Conservation (phyloP, 305 asterid species). For the Solanum hybrid region DNA sequence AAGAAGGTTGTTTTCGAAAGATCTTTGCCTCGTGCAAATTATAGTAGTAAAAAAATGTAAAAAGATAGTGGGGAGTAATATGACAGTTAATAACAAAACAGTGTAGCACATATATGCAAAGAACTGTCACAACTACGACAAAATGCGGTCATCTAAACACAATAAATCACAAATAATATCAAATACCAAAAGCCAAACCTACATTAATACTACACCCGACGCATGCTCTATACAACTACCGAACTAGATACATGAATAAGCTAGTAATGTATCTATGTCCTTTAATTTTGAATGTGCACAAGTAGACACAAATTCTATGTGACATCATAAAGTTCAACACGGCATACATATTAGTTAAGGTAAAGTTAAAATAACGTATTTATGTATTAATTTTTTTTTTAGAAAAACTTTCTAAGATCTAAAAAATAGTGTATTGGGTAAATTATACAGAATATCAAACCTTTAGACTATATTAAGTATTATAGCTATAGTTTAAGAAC, state of each 20-base stretch:
- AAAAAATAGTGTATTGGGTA: neutral
- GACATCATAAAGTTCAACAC: too few species aligned
- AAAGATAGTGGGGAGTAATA: neutral
- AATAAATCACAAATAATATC: too few species aligned
- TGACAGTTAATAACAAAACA: neutral
- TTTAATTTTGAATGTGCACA: too few species aligned
- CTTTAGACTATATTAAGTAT: neutral
- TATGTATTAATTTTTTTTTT: neutral
- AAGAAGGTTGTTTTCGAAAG: neutral
- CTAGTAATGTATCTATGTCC: too few species aligned
- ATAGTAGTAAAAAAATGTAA: too few species aligned
- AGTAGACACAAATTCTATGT: too few species aligned
- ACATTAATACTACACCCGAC: too few species aligned
- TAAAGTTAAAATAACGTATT: neutral
- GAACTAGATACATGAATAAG: too few species aligned
- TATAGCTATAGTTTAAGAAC: neutral
- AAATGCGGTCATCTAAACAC: neutral
- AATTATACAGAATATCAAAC: neutral
- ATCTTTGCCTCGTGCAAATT: rapidly evolving
- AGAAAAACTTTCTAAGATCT: neutral
- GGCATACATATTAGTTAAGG: too few species aligned
- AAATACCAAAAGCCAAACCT: neutral
- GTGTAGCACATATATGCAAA: neutral
- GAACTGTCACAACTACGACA: neutral
- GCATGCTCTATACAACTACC: too few species aligned